These are phyloP conservation scores for Macrophomina tecta DNA, from an alignment of 2,329 filamentous ascomycete species.

Conservation along the genomic window DNA sequence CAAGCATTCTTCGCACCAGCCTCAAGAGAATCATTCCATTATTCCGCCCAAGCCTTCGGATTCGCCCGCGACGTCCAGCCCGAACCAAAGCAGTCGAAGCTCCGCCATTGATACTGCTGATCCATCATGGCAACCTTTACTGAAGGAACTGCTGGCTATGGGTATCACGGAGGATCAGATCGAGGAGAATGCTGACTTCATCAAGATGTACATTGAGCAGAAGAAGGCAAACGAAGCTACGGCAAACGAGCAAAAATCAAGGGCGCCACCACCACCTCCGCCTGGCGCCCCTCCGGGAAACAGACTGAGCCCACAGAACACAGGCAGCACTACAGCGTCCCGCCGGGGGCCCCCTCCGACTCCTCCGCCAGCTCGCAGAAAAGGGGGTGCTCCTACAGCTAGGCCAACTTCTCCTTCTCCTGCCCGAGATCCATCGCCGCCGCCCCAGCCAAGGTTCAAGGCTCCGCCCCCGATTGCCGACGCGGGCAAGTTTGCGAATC, in stretches of 20 bases:
- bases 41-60: constrained; percentile 53
- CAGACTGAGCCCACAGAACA: constrained; percentile 65
- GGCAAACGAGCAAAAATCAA: constrained; percentile 56
- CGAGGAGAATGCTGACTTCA: constrained; percentile 70
- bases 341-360: constrained; percentile 67
- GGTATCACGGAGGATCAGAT: constrained; percentile 73
- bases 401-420: constrained; percentile 62
- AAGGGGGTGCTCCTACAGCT: constrained; percentile 42
- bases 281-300: constrained; percentile 51
- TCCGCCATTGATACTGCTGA: constrained; percentile 66
- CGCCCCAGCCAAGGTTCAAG: constrained; percentile 74
- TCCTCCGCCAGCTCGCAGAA: constrained; percentile 59
- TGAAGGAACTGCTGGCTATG: constrained; percentile 67
- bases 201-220: constrained; percentile 70
- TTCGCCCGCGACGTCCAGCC: constrained; percentile 44
- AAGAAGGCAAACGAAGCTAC: constrained; percentile 60
- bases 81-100: constrained; percentile 42
- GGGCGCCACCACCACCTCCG: constrained; percentile 69
- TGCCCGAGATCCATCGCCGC: constrained; percentile 60
- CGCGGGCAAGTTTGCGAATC: constrained; percentile 76
- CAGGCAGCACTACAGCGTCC: constrained; percentile 62
- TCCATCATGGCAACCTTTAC: constrained; percentile 65
- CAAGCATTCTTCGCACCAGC: constrained; percentile 53
- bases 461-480: constrained; percentile 89
- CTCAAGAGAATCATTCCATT: constrained; percentile 51